These are phyloP conservation scores for Alternaria consortialis DNA, from an alignment of 2,329 filamentous ascomycete genomes.

Conservation along the genomic window DNA sequence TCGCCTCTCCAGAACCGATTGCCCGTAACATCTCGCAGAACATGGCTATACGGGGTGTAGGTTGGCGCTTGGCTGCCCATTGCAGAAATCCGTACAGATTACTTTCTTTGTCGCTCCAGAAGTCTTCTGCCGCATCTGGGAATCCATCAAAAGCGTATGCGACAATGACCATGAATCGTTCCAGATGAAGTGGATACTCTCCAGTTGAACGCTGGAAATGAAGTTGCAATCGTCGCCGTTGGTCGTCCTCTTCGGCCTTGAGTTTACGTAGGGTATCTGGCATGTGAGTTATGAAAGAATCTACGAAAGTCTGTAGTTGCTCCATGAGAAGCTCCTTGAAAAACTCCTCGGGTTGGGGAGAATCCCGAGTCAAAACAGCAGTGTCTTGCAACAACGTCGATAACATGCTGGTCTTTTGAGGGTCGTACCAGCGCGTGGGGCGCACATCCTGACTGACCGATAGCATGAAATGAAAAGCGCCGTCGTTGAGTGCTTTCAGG, in stretches of 20 bases:
- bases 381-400: constrained; percentile 85
- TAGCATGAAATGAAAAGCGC: constrained; percentile 90
- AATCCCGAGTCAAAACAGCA: constrained; percentile 72
- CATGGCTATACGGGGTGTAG: constrained; percentile 92
- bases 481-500: constrained; percentile 80
- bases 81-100: constrained; percentile 94
- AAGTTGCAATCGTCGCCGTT: constrained; percentile 64
- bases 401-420: constrained; percentile 82
- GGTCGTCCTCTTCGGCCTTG: constrained; percentile 88
- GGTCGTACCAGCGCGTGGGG: constrained; percentile 85
- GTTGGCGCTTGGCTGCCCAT: constrained; percentile 95
- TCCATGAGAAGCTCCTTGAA: constrained; percentile 79
- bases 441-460: constrained; percentile 84
- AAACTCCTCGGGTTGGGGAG: constrained; percentile 72
- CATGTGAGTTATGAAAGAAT: constrained; percentile 94
- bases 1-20: constrained; percentile 82
- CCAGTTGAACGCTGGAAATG: constrained; percentile 62
- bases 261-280: constrained; percentile 89
- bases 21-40: constrained; percentile 97
- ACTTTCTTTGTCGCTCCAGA: constrained; percentile 92
- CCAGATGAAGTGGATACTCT: constrained; percentile 67
- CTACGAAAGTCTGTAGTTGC: constrained; percentile 85
- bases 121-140: constrained; percentile 82
- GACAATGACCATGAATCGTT: constrained; percentile 91
- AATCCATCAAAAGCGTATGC: constrained; percentile 90